Evolutionary conservation across 768 basidiomycete genomes (phyloP).

Genomic region (Suillus variegatus): DNA sequence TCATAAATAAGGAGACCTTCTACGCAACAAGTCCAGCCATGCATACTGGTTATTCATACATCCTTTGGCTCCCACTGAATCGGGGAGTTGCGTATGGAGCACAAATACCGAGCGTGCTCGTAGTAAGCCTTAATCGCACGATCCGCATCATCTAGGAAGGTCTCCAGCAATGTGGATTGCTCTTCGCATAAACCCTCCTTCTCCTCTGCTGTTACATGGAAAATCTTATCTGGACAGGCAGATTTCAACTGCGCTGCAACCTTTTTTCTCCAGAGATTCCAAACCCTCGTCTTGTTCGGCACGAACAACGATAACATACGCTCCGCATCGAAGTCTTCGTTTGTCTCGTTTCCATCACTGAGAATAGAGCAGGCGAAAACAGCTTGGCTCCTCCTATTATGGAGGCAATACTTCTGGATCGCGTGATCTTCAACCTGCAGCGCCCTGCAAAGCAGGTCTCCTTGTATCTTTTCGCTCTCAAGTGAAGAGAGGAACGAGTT

Average conservation of each 20-base stretch:
- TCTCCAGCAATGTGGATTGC: slow-evolving; percentile 10
- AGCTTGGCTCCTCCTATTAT: slow-evolving; percentile 22
- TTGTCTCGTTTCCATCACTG: slow-evolving; percentile 23
- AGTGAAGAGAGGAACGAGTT: slow-evolving; percentile 38
- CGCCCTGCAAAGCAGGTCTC: slow-evolving; percentile 17
- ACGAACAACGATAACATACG: slow-evolving; percentile 23
- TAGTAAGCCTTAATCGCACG: slow-evolving; percentile 19
- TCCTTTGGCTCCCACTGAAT: background rate
- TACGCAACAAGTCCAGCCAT: background rate
- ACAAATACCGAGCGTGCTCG: accelerated
- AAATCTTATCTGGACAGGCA: background rate
- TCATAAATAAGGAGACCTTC: background rate
- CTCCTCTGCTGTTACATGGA: slow-evolving; percentile 15
- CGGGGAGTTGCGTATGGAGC: background rate
- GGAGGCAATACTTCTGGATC: slow-evolving; percentile 23
- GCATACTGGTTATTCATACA: background rate
- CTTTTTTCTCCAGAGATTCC: slow-evolving; percentile 26
- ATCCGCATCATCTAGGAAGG: slow-evolving; percentile 20
- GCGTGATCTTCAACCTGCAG: slow-evolving; percentile 10
- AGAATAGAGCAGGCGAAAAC: slow-evolving; percentile 28
- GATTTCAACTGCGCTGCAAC: slow-evolving; percentile 22
- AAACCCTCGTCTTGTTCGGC: slow-evolving; percentile 25
- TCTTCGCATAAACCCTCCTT: slow-evolving; percentile 8
- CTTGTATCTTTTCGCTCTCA: slow-evolving; percentile 36
- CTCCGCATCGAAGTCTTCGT: slow-evolving; percentile 4